Percentiles rank a stretch among this genome's conserved stretches.
phyloP scores from a whole-genome alignment of 371 early-diverging fungal genomes.

The Rhizopus arrhizus region DNA sequence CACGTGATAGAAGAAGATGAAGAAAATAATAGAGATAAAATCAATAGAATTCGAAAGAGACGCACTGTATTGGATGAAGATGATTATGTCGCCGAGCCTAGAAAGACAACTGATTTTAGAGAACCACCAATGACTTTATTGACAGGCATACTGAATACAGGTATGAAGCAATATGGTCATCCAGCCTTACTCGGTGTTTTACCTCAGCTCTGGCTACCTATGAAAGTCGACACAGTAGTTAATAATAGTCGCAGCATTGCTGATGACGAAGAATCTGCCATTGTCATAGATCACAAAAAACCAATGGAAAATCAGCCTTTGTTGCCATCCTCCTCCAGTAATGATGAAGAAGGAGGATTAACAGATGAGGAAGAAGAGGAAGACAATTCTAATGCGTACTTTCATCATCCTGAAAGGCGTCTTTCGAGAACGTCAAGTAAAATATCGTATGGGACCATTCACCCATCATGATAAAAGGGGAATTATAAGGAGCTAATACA shows the following conservation, averaged over 20 bases:
- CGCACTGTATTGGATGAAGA: slow-evolving; percentile 65
- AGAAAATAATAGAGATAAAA: not conserved
- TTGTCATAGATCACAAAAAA: not conserved
- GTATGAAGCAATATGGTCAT: slow-evolving; percentile 71
- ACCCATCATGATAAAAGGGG: no score
- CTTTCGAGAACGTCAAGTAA: slow-evolving; percentile 33
- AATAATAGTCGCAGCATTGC: not conserved
- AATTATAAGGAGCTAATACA: not conserved
- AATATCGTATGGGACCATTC: slow-evolving; percentile 25
- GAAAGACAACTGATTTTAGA: slow-evolving; percentile 61
- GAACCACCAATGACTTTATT: slow-evolving; percentile 80
- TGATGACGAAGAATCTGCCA: not conserved
- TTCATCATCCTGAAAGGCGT: slow-evolving; percentile 61
- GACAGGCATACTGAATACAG: slow-evolving; percentile 75
- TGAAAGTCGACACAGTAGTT: slow-evolving; percentile 18
- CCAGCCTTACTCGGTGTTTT: slow-evolving; percentile 73
- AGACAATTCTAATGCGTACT: slow-evolving; percentile 44
- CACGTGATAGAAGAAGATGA: no score
- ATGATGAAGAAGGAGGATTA: slow-evolving; percentile 31
- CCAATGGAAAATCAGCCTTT: not conserved
- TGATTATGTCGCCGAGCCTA: slow-evolving; percentile 67
- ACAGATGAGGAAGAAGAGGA: slow-evolving; percentile 41
- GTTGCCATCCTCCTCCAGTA: slow-evolving; percentile 9
- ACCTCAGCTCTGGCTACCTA: slow-evolving; percentile 80
- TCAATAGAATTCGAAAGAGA: slow-evolving; percentile 23